phyloP scores from a whole-genome alignment of 192 early-diverging fungal species.

The Coemansia sp. region DNA sequence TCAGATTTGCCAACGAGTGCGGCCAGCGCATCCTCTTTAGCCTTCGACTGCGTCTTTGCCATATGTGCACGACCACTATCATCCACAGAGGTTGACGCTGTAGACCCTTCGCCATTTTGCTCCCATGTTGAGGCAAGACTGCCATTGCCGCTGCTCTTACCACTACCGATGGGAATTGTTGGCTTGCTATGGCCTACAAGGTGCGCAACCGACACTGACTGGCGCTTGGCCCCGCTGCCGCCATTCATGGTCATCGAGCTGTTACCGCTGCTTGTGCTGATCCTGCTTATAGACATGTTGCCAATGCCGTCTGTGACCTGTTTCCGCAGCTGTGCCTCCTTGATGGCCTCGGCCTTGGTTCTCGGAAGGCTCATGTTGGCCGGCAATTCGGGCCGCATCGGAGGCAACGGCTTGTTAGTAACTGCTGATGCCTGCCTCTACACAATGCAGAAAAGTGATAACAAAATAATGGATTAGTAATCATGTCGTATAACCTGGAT shows the following conservation, averaged over 20 bases:
- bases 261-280: constrained; percentile 20
- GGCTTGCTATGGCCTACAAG: constrained; percentile 34
- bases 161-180: constrained; percentile 15
- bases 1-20: constrained; percentile 51
- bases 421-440: constrained; percentile 6
- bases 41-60: constrained; percentile 53
- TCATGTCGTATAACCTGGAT: too few relatives aligned
- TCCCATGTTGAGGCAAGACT: constrained; percentile 12
- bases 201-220: constrained; percentile 24
- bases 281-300: constrained; percentile 40
- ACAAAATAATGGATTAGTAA: constrained; percentile 1
- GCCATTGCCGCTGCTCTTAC: background rate
- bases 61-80: constrained; percentile 28
- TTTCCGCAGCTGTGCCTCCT: constrained; percentile 51
- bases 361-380: constrained; percentile 43
- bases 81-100: constrained; percentile 23
- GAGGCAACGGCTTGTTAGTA: constrained; percentile 47
- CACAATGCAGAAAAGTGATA: background rate
- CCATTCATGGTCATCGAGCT: constrained; percentile 14
- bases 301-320: constrained; percentile 49
- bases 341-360: constrained; percentile 46
- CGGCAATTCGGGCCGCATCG: constrained; percentile 40
- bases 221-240: constrained; percentile 17
- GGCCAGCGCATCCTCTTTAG: constrained; percentile 55
- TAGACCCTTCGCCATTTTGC: constrained; percentile 37